A percentile compares a stretch with the other conserved stretches of the same genome.
Evolutionary conservation across 495 filamentous ascomycete species (phyloP).

Genomic region (Amphirosellinia nigrospora): DNA sequence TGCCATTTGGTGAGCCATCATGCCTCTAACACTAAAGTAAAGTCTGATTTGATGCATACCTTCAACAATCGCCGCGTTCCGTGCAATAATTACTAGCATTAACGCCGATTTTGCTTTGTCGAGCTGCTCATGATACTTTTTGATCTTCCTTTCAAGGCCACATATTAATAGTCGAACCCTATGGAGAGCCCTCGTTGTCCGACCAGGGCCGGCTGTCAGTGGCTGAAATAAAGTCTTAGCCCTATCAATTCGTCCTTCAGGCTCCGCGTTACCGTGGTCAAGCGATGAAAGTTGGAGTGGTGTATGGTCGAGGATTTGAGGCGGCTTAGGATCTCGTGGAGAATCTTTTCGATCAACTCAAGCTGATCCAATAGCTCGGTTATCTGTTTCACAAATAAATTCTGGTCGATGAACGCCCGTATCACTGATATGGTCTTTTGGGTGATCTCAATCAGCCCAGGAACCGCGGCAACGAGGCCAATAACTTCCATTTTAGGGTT

Average conservation of each 20-base stretch:
- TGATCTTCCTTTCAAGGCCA: constrained; percentile 13
- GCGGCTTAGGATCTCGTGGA: constrained; percentile 13
- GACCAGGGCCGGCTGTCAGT: neutral
- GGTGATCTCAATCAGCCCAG: constrained; percentile 21
- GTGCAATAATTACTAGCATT: neutral
- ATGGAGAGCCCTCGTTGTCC: neutral
- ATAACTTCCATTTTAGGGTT: constrained; percentile 20
- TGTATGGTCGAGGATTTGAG: neutral
- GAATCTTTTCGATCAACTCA: neutral
- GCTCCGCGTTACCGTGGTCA: neutral
- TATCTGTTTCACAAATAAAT: constrained; percentile 13
- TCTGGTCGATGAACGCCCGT: constrained; percentile 16
- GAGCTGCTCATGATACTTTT: constrained; percentile 5
- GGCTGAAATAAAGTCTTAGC: neutral
- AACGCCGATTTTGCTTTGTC: constrained; percentile 8
- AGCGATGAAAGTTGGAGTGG: constrained; percentile 7
- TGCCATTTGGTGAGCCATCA: constrained; percentile 3
- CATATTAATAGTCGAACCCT: constrained; percentile 5
- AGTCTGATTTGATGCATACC: neutral
- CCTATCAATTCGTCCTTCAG: constrained; percentile 1
- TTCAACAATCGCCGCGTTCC: constrained; percentile 13
- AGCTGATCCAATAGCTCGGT: constrained; percentile 9
- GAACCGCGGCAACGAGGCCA: constrained; percentile 24
- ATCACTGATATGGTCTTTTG: constrained; percentile 1
- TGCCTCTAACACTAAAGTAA: neutral